Evolutionary conservation across 228 moss, liverwort and hornwort species (phyloP).

Genomic region (Sphagnum magellanicum): DNA sequence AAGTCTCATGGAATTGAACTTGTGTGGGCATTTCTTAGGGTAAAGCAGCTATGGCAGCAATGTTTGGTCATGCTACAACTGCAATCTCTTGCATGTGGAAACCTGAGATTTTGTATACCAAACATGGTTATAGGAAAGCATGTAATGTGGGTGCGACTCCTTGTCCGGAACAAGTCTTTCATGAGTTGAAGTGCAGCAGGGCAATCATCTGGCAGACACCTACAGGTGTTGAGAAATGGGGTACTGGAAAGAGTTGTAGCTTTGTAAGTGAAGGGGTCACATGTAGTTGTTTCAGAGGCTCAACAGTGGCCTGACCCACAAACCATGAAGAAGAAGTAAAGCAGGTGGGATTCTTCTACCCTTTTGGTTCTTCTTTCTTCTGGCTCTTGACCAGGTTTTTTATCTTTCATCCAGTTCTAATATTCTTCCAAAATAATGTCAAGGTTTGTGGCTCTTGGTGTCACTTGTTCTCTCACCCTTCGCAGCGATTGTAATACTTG

Average conservation of each 20-base stretch:
- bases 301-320: conserved; percentile 41
- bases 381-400: not conserved
- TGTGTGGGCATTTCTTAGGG: no score
- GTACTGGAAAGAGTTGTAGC: conserved; percentile 9
- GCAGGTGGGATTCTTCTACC: conserved; percentile 19
- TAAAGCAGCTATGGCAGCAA: conserved; percentile 24
- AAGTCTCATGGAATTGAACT: no score
- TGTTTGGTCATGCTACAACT: conserved; percentile 11
- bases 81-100: conserved; percentile 9
- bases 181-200: not conserved
- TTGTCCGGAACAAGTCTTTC: not conserved
- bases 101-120: conserved; percentile 10
- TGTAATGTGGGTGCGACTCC: no score
- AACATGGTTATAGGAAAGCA: not conserved
- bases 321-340: conserved; percentile 47
- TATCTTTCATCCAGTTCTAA: no score
- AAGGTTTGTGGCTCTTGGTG: no score
- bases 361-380: not conserved
- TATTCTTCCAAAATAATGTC: no score
- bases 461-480: not conserved
- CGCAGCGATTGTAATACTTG: not conserved
- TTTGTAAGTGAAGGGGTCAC: conserved; percentile 19
- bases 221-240: conserved; percentile 1
- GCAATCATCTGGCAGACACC: conserved; percentile 1
- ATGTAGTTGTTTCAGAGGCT: conserved; percentile 12